Conservation (phyloP, 73 alveolate genomes). For the Symbiodinium pilosum region DNA sequence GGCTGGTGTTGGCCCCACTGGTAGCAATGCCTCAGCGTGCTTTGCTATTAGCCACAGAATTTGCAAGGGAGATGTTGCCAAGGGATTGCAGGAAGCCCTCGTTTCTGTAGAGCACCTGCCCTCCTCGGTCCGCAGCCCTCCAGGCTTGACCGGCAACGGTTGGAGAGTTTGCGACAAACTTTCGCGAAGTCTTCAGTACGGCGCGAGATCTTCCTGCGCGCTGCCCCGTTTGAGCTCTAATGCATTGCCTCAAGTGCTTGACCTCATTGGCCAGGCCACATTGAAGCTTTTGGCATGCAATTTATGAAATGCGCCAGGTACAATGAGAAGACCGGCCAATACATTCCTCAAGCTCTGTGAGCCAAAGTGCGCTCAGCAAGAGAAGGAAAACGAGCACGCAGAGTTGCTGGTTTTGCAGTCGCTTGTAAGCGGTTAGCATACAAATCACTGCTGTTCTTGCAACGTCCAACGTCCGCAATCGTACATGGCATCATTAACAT, state of each 20-base stretch:
- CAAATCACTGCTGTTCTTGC: too few species aligned
- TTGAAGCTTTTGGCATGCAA: background rate
- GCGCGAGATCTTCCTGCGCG: slow-evolving; percentile 86
- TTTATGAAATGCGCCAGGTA: too few species aligned
- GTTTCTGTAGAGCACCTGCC: background rate
- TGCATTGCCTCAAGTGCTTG: too few species aligned
- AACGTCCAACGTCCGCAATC: too few species aligned
- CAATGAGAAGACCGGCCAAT: slow-evolving; percentile 85
- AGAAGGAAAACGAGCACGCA: too few species aligned
- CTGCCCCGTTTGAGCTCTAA: background rate
- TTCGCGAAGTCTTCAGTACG: slow-evolving; percentile 48
- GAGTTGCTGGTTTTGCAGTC: too few species aligned
- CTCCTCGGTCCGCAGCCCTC: too few species aligned
- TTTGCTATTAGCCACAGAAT: background rate
- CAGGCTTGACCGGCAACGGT: slow-evolving; percentile 61
- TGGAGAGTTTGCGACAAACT: slow-evolving; percentile 40
- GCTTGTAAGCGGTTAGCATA: too few species aligned
- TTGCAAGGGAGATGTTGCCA: background rate
- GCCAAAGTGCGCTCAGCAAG: background rate
- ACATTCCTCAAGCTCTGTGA: slow-evolving; percentile 65
- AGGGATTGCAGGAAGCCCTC: background rate
- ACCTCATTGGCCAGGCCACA: background rate
- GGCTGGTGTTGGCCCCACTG: background rate
- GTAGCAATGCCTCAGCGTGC: background rate
- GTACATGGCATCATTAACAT: too few species aligned